Evolutionary conservation across 495 filamentous ascomycete species (phyloP).

Genomic region (Schizothecium vesticola): DNA sequence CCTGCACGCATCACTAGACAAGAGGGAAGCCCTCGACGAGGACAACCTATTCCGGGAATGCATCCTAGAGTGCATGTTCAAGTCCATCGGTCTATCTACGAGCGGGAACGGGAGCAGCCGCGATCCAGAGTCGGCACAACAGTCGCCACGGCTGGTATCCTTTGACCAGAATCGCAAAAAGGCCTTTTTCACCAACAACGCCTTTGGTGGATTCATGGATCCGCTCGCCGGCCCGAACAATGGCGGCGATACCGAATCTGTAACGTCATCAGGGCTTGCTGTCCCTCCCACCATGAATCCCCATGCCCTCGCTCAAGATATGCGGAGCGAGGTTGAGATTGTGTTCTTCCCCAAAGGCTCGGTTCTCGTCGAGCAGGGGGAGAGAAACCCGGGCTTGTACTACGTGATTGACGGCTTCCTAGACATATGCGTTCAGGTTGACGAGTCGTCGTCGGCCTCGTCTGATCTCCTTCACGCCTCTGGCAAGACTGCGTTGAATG

Average conservation of each 20-base stretch:
- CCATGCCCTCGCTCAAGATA: conserved; percentile 59
- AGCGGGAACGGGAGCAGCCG: conserved; percentile 55
- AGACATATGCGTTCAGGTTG: conserved; percentile 65
- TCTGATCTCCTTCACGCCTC: conserved; percentile 33
- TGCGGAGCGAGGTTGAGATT: conserved; percentile 91
- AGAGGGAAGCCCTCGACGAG: conserved; percentile 74
- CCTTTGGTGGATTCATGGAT: conserved; percentile 84
- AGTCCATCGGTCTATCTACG: conserved; percentile 78
- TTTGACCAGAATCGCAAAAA: conserved; percentile 83
- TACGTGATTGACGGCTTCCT: conserved; percentile 97
- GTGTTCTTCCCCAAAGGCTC: conserved; percentile 94
- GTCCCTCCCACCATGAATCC: conserved; percentile 35
- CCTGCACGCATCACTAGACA: conserved; percentile 49
- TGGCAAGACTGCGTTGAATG: conserved; percentile 28
- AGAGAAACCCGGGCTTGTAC: conserved; percentile 91
- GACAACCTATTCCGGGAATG: conserved; percentile 83
- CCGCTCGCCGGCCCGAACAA: conserved; percentile 67
- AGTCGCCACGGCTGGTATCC: conserved; percentile 77
- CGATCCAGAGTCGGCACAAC: conserved; percentile 67
- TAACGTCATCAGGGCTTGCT: conserved; percentile 56
- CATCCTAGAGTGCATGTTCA: conserved; percentile 92
- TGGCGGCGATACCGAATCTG: conserved; percentile 84
- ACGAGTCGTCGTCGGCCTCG: conserved; percentile 27
- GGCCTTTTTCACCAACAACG: conserved; percentile 73
- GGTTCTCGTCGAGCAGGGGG: conserved; percentile 93